Evolutionary conservation across 2,329 filamentous ascomycete genomes (phyloP).

Genomic region (Drechslera avenae): DNA sequence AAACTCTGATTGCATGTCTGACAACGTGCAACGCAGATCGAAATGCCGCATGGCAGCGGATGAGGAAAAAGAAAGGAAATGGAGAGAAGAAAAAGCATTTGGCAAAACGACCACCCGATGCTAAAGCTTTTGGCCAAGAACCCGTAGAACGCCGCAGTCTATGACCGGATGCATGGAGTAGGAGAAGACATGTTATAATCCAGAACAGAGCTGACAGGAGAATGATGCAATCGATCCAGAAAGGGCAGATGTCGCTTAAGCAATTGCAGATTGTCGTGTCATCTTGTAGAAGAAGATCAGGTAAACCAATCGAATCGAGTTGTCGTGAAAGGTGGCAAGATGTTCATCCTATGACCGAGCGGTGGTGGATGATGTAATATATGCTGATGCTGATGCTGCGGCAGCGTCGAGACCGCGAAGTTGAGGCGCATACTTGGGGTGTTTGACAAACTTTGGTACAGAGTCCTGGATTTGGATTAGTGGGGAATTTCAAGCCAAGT

Average conservation of each 20-base stretch:
- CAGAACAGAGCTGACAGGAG: slow-evolving; percentile 17
- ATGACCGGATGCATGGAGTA: slow-evolving; percentile 29
- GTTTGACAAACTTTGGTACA: slow-evolving; percentile 68
- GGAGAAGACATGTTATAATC: slow-evolving; percentile 12
- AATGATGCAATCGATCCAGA: slow-evolving; percentile 35
- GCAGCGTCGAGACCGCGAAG: slow-evolving; percentile 62
- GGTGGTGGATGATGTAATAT: slow-evolving; percentile 24
- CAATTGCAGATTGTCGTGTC: slow-evolving; percentile 23
- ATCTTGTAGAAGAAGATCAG: slow-evolving; percentile 8
- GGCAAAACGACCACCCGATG: slow-evolving; percentile 31
- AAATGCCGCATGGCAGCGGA: slow-evolving; percentile 3
- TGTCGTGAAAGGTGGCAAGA: neutral
- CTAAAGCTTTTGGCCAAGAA: slow-evolving; percentile 31
- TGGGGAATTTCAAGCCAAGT: neutral
- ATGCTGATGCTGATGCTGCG: slow-evolving; percentile 37
- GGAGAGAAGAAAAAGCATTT: slow-evolving; percentile 8
- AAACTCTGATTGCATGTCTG: neutral
- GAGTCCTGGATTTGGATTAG: slow-evolving; percentile 59
- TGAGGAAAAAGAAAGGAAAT: slow-evolving; percentile 9
- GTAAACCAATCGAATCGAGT: slow-evolving; percentile 1
- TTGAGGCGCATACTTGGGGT: slow-evolving; percentile 64
- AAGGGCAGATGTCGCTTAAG: slow-evolving; percentile 22
- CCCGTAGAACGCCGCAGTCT: slow-evolving; percentile 32
- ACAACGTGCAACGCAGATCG: neutral
- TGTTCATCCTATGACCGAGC: slow-evolving; percentile 27